Evolutionary conservation across 2,329 filamentous ascomycete species (phyloP).

Genomic region (Cladophialophora psammophila): DNA sequence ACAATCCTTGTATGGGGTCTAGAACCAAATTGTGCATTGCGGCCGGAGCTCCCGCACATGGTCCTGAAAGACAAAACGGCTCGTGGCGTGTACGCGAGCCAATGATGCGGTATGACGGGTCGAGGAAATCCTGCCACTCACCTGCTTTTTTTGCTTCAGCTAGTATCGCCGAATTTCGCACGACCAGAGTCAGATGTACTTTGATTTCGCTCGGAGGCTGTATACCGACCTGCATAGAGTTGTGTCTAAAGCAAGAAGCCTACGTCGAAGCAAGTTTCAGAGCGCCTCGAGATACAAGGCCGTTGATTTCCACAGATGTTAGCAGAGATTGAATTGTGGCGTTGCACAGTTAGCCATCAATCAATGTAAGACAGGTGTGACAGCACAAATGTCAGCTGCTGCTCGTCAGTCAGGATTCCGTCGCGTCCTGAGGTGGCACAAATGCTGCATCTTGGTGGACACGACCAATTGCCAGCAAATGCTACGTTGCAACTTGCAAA

Average conservation of each 20-base stretch:
- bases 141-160: slow-evolving; percentile 2
- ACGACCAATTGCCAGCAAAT: slow-evolving; percentile 1
- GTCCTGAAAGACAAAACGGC: slow-evolving; percentile 3
- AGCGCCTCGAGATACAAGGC: neutral
- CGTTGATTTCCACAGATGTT: neutral
- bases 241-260: neutral
- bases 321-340: neutral
- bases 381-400: slow-evolving; percentile 1
- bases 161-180: slow-evolving; percentile 12
- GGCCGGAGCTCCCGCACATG: slow-evolving; percentile 9
- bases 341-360: neutral
- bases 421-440: neutral
- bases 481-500: slow-evolving; percentile 10
- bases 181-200: slow-evolving; percentile 6
- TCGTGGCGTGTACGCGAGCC: slow-evolving; percentile 13
- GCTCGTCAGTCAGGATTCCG: neutral
- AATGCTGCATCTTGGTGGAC: slow-evolving; percentile 2
- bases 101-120: slow-evolving; percentile 12
- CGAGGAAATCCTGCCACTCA: slow-evolving; percentile 14
- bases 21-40: slow-evolving; percentile 24
- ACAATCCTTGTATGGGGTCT: slow-evolving; percentile 23
- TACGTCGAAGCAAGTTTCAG: neutral
- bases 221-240: slow-evolving; percentile 15
- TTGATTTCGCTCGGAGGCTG: slow-evolving; percentile 1
- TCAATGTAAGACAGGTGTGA: neutral